Evolutionary conservation across 1,139 yeast genomes (phyloP).

Genomic region (Hansenula lynferdii): DNA sequence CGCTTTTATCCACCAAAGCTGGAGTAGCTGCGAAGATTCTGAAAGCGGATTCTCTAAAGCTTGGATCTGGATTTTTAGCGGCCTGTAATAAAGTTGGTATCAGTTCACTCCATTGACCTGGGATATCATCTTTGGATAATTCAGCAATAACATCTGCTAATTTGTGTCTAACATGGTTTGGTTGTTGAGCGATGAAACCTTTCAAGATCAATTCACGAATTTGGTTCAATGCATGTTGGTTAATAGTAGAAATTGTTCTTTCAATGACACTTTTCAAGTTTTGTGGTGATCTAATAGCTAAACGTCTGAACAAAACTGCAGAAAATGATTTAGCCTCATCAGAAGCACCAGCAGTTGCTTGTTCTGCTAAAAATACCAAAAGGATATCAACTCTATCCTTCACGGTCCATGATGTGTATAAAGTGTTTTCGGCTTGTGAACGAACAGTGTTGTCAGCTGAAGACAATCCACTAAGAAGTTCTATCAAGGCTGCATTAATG

Average conservation of each 20-base stretch:
- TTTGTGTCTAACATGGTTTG: slow-evolving; percentile 80
- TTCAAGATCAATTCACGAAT: slow-evolving; percentile 62
- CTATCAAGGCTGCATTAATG: slow-evolving; percentile 47
- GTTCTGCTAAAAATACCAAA: slow-evolving; percentile 77
- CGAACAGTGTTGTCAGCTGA: slow-evolving; percentile 76
- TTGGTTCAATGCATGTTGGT: slow-evolving; percentile 53
- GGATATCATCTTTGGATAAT: slow-evolving; percentile 65
- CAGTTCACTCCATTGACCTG: slow-evolving; percentile 70
- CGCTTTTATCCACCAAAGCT: slow-evolving; percentile 58
- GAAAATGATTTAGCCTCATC: slow-evolving; percentile 60
- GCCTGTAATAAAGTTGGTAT: slow-evolving; percentile 73
- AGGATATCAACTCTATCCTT: slow-evolving; percentile 61
- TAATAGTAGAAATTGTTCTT: slow-evolving; percentile 69
- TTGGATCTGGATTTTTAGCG: slow-evolving; percentile 54
- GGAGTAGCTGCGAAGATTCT: slow-evolving; percentile 87
- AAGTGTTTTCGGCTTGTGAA: slow-evolving; percentile 68
- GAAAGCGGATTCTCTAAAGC: slow-evolving; percentile 85
- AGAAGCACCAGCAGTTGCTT: slow-evolving; percentile 52
- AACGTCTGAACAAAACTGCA: slow-evolving; percentile 85
- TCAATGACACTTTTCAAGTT: slow-evolving; percentile 58
- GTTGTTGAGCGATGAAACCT: slow-evolving; percentile 66
- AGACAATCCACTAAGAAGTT: slow-evolving; percentile 62
- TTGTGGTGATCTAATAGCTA: slow-evolving; percentile 74
- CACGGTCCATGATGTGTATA: slow-evolving; percentile 73
- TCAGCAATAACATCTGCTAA: slow-evolving; percentile 93